Conservation (phyloP, 2,329 filamentous ascomycete genomes). For the Clonostachys sp. region DNA sequence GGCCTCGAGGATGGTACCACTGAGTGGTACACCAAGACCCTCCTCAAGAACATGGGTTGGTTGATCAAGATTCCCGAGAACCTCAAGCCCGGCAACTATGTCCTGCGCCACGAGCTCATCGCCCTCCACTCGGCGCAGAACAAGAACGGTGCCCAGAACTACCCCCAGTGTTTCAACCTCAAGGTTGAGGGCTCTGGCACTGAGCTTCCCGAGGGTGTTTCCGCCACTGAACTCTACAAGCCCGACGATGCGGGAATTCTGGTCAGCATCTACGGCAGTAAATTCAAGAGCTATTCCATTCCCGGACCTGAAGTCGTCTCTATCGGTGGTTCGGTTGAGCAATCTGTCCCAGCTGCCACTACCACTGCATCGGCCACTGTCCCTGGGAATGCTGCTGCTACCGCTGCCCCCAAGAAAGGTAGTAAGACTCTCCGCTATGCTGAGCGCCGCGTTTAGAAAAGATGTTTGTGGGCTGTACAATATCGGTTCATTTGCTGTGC, state of each 20-base stretch:
- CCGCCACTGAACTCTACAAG: slow-evolving; percentile 19
- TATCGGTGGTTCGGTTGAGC: not conserved
- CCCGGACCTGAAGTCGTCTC: slow-evolving; percentile 8
- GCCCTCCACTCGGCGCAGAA: slow-evolving; percentile 38
- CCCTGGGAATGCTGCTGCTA: too few species aligned
- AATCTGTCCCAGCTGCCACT: not conserved
- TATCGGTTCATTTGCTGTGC: too few species aligned
- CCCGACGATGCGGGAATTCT: slow-evolving; percentile 14
- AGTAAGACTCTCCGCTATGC: too few species aligned
- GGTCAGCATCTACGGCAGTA: slow-evolving; percentile 9
- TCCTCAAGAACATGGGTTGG: slow-evolving; percentile 41
- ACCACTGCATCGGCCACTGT: not conserved
- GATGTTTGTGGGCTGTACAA: too few species aligned
- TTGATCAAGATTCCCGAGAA: slow-evolving; percentile 35
- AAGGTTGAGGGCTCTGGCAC: slow-evolving; percentile 33
- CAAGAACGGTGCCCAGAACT: slow-evolving; percentile 39
- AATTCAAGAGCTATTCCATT: slow-evolving; percentile 10
- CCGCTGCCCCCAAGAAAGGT: too few species aligned
- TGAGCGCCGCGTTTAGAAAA: too few species aligned
- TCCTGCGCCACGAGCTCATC: slow-evolving; percentile 43
- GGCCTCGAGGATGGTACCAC: slow-evolving; percentile 30
- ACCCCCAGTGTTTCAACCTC: slow-evolving; percentile 52
- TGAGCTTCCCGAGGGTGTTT: slow-evolving; percentile 10
- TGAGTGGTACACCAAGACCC: slow-evolving; percentile 24
- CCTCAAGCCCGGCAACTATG: slow-evolving; percentile 41